These are phyloP conservation scores for Pleurotus giganteus DNA, from an alignment of 768 basidiomycete genomes.

Conservation along the genomic window DNA sequence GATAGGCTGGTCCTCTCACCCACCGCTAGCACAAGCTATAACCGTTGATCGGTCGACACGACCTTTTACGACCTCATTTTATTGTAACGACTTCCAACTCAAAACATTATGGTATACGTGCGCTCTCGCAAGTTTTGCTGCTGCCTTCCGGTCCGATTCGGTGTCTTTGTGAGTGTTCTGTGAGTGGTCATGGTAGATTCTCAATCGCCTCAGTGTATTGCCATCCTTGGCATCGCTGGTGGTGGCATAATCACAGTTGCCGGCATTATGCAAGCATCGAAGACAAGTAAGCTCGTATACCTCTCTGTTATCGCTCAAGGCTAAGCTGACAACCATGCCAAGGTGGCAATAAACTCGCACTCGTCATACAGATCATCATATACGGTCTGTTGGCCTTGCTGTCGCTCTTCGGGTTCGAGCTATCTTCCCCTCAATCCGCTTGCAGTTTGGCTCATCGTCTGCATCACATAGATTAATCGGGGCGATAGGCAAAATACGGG, in stretches of 20 bases:
- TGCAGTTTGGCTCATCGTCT: neutral
- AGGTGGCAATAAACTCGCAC: slow-evolving; percentile 37
- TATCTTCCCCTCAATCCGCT: neutral
- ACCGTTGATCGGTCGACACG: slow-evolving; percentile 20
- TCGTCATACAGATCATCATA: slow-evolving; percentile 39
- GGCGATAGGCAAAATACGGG: slow-evolving; percentile 36
- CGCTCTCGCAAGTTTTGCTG: slow-evolving; percentile 45
- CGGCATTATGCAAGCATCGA: slow-evolving; percentile 34
- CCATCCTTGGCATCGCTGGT: slow-evolving; percentile 42
- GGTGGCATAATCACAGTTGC: slow-evolving; percentile 38
- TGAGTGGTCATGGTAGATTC: neutral
- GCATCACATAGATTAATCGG: slow-evolving; percentile 35
- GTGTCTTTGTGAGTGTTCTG: slow-evolving; percentile 38
- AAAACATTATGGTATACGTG: slow-evolving; percentile 32
- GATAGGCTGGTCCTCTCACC: slow-evolving; percentile 50
- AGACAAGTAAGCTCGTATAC: slow-evolving; percentile 21
- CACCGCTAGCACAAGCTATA: slow-evolving; percentile 17
- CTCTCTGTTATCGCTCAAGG: neutral
- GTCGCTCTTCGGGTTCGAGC: slow-evolving; percentile 43
- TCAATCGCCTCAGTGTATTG: slow-evolving; percentile 30
- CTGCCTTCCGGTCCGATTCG: slow-evolving; percentile 48
- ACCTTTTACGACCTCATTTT: slow-evolving; percentile 16
- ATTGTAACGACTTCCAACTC: slow-evolving; percentile 8
- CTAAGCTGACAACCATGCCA: slow-evolving; percentile 5
- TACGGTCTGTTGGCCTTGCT: slow-evolving; percentile 41